Conservation (phyloP, 106 monocot genomes). For the Ottelia alismoides region DNA sequence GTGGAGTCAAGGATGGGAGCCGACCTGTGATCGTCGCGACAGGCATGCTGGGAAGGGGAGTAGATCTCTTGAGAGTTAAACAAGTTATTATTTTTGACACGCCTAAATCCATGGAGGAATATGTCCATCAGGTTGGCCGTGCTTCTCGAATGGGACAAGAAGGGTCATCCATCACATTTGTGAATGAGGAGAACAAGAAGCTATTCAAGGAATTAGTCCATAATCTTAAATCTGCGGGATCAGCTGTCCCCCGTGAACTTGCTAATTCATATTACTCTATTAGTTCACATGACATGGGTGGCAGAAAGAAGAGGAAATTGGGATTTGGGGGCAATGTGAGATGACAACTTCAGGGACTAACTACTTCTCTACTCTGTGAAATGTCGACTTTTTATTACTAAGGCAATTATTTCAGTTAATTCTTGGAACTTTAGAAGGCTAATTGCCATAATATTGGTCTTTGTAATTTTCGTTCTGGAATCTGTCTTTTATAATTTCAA, state of each 20-base stretch:
- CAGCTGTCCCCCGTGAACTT: conserved; percentile 61
- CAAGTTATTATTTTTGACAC: conserved; percentile 88
- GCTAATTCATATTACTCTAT: conserved; percentile 26
- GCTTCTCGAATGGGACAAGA: conserved; percentile 83
- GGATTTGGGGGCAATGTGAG: too few species aligned
- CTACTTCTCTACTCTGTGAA: too few species aligned
- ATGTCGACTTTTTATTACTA: too few species aligned
- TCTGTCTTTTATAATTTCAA: too few species aligned
- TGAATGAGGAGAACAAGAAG: conserved; percentile 71
- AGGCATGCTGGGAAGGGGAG: conserved; percentile 66
- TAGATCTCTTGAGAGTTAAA: conserved; percentile 54
- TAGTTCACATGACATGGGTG: conserved; percentile 2
- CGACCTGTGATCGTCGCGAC: conserved; percentile 74
- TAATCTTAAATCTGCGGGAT: conserved; percentile 47
- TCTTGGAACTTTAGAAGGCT: too few species aligned
- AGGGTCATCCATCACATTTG: conserved; percentile 53
- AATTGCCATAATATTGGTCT: too few species aligned
- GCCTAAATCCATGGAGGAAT: conserved; percentile 74
- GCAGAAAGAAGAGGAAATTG: conserved; percentile 37
- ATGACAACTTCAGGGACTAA: too few species aligned
- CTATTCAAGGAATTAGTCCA: conserved; percentile 57
- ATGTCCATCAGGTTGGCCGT: conserved; percentile 77
- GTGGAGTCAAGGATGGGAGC: conserved; percentile 78
- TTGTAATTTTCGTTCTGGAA: too few species aligned
- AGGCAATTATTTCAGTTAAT: too few species aligned